Evolutionary conservation across 1,284 basidiomycete species (phyloP).

Genomic region (Testicularia cyperi): DNA sequence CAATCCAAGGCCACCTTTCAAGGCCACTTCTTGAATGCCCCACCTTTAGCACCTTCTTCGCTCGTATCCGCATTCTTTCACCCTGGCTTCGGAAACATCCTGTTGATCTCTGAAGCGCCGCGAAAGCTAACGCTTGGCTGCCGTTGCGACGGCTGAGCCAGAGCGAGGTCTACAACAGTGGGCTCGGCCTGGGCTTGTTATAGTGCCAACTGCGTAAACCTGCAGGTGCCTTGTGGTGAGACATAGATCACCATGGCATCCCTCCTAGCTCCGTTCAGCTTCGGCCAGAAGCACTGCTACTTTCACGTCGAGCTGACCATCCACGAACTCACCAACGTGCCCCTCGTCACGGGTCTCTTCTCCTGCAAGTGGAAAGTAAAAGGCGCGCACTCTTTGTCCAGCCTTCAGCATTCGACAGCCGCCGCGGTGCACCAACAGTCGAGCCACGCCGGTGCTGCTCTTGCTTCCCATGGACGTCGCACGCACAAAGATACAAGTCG

Average conservation of each 20-base stretch:
- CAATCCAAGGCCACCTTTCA: no score
- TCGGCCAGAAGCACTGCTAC: conserved; percentile 66
- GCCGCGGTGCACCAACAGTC: conserved; percentile 25
- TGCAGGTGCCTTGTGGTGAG: no score
- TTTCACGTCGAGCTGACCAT: conserved; percentile 71
- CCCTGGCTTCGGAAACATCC: no score
- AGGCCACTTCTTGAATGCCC: no score
- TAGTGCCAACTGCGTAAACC: no score
- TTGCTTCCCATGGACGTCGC: not conserved
- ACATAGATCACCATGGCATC: conserved; percentile 32
- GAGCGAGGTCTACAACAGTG: no score
- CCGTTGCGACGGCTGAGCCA: no score
- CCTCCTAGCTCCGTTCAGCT: conserved; percentile 43
- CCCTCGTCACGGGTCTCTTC: conserved; percentile 74
- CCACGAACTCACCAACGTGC: conserved; percentile 74
- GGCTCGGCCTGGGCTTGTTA: no score
- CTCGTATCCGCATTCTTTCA: no score
- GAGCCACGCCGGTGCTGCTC: conserved; percentile 1
- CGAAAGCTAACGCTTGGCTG: no score
- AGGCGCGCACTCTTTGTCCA: conserved; percentile 62
- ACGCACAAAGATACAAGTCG: not conserved
- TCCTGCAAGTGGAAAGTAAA: conserved; percentile 75
- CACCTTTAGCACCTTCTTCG: no score
- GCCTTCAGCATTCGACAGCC: conserved; percentile 29
- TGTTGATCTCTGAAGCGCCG: no score